Base-by-base conservation (phyloP, 2,329 filamentous ascomycete species). In the Fusarium sp. region DNA sequence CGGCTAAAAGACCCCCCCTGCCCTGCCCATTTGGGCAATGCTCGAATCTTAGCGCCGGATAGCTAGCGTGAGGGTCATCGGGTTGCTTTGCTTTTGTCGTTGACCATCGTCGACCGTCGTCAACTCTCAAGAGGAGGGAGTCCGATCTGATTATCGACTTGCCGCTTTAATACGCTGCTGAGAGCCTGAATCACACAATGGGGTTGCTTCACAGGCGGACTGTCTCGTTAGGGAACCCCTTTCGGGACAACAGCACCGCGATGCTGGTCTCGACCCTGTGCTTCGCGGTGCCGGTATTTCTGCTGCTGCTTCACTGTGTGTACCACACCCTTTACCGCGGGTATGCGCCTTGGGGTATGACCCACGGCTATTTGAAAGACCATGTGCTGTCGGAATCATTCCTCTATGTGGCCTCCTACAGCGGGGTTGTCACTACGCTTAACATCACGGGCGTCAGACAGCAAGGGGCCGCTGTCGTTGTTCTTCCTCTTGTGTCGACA, bases 351-450 rank as follows among this genome's bases (percentile, higher is more conserved):
- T 73, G 67, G 71, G 64, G 59, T 6, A 29, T 61, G 58, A 35
- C 33, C 27, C 64, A 71, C 64, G 60, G 58, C n/a, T 51, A 65
- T 14, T 11, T 35, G n/a, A 36, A 53, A 2, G 61, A 70, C 14
- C 6, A 16, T 16, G 29, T 24, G 5, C 44, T 64, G 17, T 44
- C 67, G 10, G 29, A 17, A 31, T 57, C 40, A 14, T 31, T 75
- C 6, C 82, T 88, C 65, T 87, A 86, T 76, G 85, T 85, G 56
- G 80, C 86, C 1, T 87, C 86, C 8, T 88, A 88, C 79, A 81
- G 81, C 66, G 86, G 87, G 65, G 82, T 80, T 53, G 77, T 89
- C 71, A 86, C 85, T 22, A 87, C 85, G n/a, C 81, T 88, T 59
- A 83, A 85, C 69, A 78, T 87, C 65, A 83, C 79, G 1, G 33